phyloP scores from a whole-genome alignment of 108 stramenopile species.

The Discostella stelligeroides region DNA sequence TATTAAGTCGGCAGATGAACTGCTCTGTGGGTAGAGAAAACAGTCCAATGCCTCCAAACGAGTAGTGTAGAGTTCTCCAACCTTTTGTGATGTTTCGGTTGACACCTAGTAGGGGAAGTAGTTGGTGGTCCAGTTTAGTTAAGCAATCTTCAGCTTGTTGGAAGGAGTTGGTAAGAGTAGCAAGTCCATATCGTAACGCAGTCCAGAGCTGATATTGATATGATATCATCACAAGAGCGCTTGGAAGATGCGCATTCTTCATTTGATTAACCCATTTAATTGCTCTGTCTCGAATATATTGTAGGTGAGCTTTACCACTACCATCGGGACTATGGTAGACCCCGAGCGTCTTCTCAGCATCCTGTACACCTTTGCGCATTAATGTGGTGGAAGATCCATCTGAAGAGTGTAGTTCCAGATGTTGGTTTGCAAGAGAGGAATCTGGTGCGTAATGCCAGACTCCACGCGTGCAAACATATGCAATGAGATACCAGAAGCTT shows the following conservation, averaged over 20 bases:
- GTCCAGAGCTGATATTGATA: background rate
- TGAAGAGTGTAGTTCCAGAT: background rate
- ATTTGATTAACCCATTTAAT: no score
- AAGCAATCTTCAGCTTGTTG: no score
- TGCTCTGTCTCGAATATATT: background rate
- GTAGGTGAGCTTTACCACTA: background rate
- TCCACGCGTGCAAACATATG: background rate
- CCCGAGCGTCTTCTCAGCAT: no score
- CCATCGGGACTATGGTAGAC: no score
- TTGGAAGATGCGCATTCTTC: background rate
- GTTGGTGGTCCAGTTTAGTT: background rate
- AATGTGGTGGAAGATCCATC: background rate
- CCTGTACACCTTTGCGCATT: background rate
- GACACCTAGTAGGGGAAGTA: background rate
- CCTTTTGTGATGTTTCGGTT: background rate
- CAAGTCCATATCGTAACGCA: no score
- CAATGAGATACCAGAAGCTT: no score
- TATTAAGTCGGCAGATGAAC: background rate
- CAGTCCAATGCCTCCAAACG: slow-evolving; percentile 1
- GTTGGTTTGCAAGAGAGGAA: background rate
- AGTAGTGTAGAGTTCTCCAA: background rate
- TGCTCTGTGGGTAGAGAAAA: background rate
- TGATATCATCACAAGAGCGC: background rate
- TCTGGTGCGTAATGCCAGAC: background rate
- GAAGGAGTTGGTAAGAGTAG: background rate